A percentile compares a stretch with the other conserved stretches of the same genome.
phyloP scores from a whole-genome alignment of 2,329 filamentous ascomycete species.

The Cephalotrichum gorgonifer region DNA sequence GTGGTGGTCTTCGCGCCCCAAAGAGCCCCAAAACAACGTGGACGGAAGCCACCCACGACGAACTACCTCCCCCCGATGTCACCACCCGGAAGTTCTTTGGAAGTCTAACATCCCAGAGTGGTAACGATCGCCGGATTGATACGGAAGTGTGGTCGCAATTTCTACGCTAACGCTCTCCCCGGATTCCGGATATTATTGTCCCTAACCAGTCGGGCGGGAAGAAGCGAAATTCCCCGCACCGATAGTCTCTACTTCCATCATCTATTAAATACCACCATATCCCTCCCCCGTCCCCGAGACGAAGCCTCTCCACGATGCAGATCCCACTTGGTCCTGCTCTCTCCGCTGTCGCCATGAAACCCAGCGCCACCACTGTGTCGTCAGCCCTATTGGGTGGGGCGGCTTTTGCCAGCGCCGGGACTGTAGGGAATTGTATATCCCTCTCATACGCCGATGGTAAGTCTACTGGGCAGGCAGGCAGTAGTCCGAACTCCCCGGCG shows the following conservation, averaged over 20 bases:
- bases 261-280: slow-evolving; percentile 3
- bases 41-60: too few relatives aligned
- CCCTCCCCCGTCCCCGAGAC: not conserved
- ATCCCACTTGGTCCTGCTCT: not conserved
- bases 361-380: not conserved
- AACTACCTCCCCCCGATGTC: too few relatives aligned
- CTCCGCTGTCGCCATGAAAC: slow-evolving; percentile 2
- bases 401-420: not conserved
- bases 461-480: too few relatives aligned
- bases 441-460: slow-evolving; percentile 4
- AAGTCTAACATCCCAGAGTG: too few relatives aligned
- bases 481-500: not conserved
- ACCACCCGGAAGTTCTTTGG: too few relatives aligned
- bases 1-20: too few relatives aligned
- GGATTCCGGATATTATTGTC: not conserved
- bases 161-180: not conserved
- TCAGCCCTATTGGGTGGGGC: not conserved
- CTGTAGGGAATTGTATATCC: not conserved
- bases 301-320: slow-evolving; percentile 2
- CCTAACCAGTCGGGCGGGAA: not conserved
- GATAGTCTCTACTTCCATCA: not conserved
- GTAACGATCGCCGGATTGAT: too few relatives aligned
- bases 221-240: not conserved
- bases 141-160: not conserved
- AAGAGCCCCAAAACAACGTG: too few relatives aligned